Base-by-base conservation (phyloP, 805 yeast species). In the Ogataea kodamae region DNA sequence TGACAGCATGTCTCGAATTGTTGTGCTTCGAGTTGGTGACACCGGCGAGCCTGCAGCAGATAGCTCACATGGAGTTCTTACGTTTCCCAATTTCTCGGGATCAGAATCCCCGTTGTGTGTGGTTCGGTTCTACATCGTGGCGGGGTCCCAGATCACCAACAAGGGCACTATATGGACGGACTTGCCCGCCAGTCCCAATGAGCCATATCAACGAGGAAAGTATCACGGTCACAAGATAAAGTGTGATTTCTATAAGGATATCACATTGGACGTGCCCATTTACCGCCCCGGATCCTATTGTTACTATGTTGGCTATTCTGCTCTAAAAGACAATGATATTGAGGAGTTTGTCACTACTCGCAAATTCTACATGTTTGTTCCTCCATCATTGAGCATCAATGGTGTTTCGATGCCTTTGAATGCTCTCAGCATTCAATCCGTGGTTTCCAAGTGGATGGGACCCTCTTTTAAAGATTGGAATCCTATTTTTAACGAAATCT, bases 361-460 rank as follows among this genome's bases (percentile, higher is more conserved):
- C 20, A 69, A 72, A 46, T 79, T 67, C 59, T 78, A 80, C 57
- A 85, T 90, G 57, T 80, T 77, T 18, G 95, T 82, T 9, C 87
- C 89, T 1, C 94, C 96, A 3, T 75, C 78, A 9, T 68, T 90
- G 38, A 62, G 65, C 25, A 64, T 85, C 36, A 68, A 72, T 28
- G 76, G 64, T 25, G 54, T 67, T 11, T 76, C 69, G 45, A 48
- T 89, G 18, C 81, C 90, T 1, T 70, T 89, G 52, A 85, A 89
- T 52, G 72, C 89, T 6, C 72, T 90, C 42, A 81, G 85, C 29
- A 65, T 90, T 54, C 92, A 89, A 58, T 76, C 95, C 1, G 78
- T 92, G 24, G 75, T 90, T 4, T 85, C 96, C 23, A 90, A 90
- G 62, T 87, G 96, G 90, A 74, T 89, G 62, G 96, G 97, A 2